These are phyloP conservation scores for Penicillium carneum DNA, from an alignment of 2,329 filamentous ascomycete species.

Conservation along the genomic window DNA sequence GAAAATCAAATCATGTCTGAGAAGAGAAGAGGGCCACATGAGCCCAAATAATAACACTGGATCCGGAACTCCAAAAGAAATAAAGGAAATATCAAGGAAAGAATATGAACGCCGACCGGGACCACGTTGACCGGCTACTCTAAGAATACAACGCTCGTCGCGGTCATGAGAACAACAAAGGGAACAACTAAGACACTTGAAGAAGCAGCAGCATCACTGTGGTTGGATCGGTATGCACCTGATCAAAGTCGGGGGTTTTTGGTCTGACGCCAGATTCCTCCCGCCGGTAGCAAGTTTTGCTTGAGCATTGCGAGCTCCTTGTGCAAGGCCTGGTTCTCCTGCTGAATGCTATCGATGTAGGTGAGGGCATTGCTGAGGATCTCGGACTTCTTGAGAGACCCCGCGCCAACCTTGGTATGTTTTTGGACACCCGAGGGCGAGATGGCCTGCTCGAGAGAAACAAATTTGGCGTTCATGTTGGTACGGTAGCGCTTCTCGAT, in stretches of 20 bases:
- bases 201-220: not conserved
- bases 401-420: constrained; percentile 37
- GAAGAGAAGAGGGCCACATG: constrained; percentile 28
- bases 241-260: constrained; percentile 26
- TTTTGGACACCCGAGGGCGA: constrained; percentile 37
- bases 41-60: constrained; percentile 16
- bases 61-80: constrained; percentile 12
- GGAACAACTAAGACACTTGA: not conserved
- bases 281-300: constrained; percentile 38
- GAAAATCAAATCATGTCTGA: constrained; percentile 21
- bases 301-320: constrained; percentile 45
- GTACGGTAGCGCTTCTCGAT: constrained; percentile 54
- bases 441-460: constrained; percentile 50
- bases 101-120: constrained; percentile 20
- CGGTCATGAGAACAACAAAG: constrained; percentile 24
- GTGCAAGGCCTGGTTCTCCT: constrained; percentile 43
- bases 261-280: constrained; percentile 35
- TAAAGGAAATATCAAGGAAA: not conserved
- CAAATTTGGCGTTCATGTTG: constrained; percentile 54
- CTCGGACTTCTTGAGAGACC: constrained; percentile 49
- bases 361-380: constrained; percentile 48
- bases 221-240: not conserved
- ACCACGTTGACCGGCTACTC: constrained; percentile 20
- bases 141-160: constrained; percentile 31
- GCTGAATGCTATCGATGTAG: constrained; percentile 48